Evolutionary conservation across 768 basidiomycete species (phyloP), one percentile per base, ranked within the genome.

Genomic region (Gloeostereum incarnatum): DNA sequence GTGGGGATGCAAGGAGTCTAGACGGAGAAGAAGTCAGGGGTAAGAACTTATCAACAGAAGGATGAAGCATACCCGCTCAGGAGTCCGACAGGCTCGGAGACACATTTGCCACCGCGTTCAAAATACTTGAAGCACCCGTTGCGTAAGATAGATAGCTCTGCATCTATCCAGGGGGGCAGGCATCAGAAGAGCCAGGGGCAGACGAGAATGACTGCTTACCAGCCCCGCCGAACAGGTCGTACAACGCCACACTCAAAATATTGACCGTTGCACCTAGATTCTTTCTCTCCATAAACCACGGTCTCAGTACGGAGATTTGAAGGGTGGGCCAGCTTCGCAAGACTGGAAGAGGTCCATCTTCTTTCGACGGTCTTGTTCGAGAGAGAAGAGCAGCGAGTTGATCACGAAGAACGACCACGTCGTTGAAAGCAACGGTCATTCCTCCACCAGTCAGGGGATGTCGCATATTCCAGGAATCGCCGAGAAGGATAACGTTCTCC

Each of bases 401-500:
- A 11, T 74, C 61, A 23, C 77, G 59, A 10, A 98, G 68, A 22
- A 86, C 46, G 10, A 90, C 81, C 3, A 85, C 83, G 47, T 98
- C 96, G 51, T 78, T 71, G 33, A 98, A 65, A 2, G 91, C 92
- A 25, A 97, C 94, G 0, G 92, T 93, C 96, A 99, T 99, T 4
- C 96, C 96, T 8, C 92, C 91, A 4, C 96, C 96, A 0, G 96
- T 99, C 16, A 99, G 70, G 1, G 96, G 96, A 58, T 99, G 96
- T 1, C 96, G 86, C 93, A 98, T 98, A 55, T 98, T 99, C 84
- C 90, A 94, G 2, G 94, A 79, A 54, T 98, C 96, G 1, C 96
- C 96, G 24, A 96, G 66, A 44, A 98, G 76, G 41, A 99, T 63
- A 7, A 77, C 78, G 18, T 36, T 35, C 22, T 44, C 20, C n/a